phyloP scores from a whole-genome alignment of 495 filamentous ascomycete species.

The Tuber umbilicatum region DNA sequence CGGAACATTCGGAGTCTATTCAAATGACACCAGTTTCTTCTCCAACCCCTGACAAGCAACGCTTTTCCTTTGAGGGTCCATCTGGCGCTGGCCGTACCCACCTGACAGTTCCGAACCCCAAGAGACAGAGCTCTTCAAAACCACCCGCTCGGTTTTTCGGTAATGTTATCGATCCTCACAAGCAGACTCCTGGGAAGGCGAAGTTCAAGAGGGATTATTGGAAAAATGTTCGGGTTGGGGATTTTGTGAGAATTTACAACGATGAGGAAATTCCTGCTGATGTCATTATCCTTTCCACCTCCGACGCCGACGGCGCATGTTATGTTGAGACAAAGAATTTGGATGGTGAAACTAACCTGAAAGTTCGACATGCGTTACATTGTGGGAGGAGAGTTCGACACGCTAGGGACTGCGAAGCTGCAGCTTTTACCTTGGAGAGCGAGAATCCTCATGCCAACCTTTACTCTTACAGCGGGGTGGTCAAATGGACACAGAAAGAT shows the following conservation, averaged over 20 bases:
- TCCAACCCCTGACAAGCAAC: conserved; percentile 56
- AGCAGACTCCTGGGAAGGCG: conserved; percentile 54
- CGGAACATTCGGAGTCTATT: conserved; percentile 50
- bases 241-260: conserved; percentile 94
- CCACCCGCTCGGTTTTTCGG: conserved; percentile 50
- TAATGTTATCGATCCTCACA: conserved; percentile 56
- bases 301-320: conserved; percentile 88
- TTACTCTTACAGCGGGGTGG: conserved; percentile 83
- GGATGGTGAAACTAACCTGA: conserved; percentile 96
- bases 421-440: conserved; percentile 83
- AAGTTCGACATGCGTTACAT: conserved; percentile 84
- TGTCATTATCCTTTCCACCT: conserved; percentile 90
- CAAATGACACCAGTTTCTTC: conserved; percentile 96
- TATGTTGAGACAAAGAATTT: conserved; percentile 98
- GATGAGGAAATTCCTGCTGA: conserved; percentile 95
- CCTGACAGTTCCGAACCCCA: conserved; percentile 40
- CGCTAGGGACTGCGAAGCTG: conserved; percentile 80
- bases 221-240: conserved; percentile 94
- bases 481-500: conserved; percentile 76
- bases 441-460: conserved; percentile 88
- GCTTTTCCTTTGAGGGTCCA: conserved; percentile 34
- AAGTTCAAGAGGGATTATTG: conserved; percentile 87
- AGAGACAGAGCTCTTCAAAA: conserved; percentile 42
- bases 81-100: conserved; percentile 28
- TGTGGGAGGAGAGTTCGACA: conserved; percentile 79